Conservation (phyloP, 805 yeast genomes). For the Maudiozyma serrabonitensis region DNA sequence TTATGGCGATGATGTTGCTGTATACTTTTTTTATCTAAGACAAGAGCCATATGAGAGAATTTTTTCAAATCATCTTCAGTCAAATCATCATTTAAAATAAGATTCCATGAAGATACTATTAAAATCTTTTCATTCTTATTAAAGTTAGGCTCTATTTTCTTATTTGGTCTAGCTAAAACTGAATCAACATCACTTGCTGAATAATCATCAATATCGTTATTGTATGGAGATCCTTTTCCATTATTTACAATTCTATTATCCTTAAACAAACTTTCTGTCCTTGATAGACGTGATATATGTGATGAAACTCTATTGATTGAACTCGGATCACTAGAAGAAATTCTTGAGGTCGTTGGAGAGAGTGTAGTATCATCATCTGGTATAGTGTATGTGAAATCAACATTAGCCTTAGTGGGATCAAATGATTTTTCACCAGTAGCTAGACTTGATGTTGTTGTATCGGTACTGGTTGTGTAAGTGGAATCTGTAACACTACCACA, state of each 20-base stretch:
- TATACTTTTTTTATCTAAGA: background rate
- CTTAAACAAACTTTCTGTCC: background rate
- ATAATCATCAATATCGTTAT: background rate
- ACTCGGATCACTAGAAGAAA: background rate
- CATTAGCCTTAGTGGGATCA: background rate
- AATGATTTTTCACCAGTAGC: background rate
- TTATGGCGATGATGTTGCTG: background rate
- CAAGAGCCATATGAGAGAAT: slow-evolving; percentile 1
- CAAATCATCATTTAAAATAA: slow-evolving; percentile 30
- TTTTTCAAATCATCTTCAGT: background rate
- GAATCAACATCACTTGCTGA: background rate
- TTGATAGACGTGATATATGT: background rate
- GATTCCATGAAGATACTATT: slow-evolving; percentile 32
- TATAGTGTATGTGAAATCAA: background rate
- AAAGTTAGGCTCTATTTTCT: background rate
- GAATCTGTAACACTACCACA: background rate
- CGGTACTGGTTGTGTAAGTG: background rate
- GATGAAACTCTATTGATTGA: background rate
- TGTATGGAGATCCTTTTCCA: background rate
- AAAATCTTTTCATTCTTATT: slow-evolving; percentile 25
- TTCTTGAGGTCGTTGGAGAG: background rate
- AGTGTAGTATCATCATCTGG: background rate
- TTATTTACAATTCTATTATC: background rate
- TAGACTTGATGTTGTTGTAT: background rate
- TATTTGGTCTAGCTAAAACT: background rate